phyloP scores from a whole-genome alignment of 1,139 yeast species.

The Zygotorulaspora mrakii region DNA sequence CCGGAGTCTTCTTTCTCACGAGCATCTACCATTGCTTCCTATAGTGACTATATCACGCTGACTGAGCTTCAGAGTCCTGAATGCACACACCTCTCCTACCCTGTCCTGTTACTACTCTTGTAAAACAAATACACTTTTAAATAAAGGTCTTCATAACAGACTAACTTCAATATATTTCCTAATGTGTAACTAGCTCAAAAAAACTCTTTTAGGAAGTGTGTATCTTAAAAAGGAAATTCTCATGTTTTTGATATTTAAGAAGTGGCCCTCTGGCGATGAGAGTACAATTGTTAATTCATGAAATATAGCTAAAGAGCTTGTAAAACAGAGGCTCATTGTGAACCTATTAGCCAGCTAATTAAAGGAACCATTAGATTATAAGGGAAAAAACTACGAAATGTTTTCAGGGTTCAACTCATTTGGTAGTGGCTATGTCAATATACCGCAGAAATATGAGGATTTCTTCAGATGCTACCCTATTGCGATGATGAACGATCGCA shows the following conservation, averaged over 20 bases:
- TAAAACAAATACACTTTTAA: not conserved
- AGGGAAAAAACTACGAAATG: slow-evolving; percentile 18
- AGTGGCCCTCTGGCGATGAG: not conserved
- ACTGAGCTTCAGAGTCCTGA: too few species aligned
- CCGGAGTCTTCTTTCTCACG: slow-evolving; percentile 3
- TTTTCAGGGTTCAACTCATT: slow-evolving; percentile 39
- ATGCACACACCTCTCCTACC: too few species aligned
- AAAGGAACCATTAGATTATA: too few species aligned
- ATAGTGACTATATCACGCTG: too few species aligned
- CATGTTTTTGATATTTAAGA: not conserved
- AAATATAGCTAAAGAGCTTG: too few species aligned
- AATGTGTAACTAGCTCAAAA: not conserved
- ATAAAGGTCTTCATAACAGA: not conserved
- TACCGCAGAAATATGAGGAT: slow-evolving; percentile 58
- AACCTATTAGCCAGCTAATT: too few species aligned
- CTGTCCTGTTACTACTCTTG: too few species aligned
- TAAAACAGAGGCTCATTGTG: too few species aligned
- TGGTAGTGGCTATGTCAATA: slow-evolving; percentile 29
- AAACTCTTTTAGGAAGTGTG: not conserved
- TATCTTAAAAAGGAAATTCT: not conserved
- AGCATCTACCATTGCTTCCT: not conserved
- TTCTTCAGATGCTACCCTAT: slow-evolving; percentile 90
- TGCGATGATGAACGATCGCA: slow-evolving; percentile 81
- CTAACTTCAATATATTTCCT: not conserved
- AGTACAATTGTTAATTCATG: not conserved